Conservation (phyloP, 116 monocot species). For the Phalaenopsis hybrid region DNA sequence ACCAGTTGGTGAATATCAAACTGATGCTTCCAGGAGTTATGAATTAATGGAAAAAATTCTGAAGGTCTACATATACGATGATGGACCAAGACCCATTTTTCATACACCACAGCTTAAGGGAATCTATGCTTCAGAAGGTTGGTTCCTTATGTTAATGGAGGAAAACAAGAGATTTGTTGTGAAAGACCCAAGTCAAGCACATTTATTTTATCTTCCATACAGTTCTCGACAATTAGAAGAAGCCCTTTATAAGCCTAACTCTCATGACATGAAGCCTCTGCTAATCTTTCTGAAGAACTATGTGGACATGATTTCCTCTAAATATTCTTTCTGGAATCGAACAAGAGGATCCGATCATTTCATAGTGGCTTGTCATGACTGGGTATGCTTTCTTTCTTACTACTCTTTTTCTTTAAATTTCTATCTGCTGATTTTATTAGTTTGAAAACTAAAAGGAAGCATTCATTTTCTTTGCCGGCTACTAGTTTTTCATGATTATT, state of each 20-base stretch:
- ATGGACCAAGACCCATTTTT: constrained; percentile 27
- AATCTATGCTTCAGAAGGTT: constrained; percentile 41
- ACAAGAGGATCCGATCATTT: constrained; percentile 33
- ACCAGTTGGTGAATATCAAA: neutral
- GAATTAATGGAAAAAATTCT: constrained; percentile 41
- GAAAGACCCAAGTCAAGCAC: constrained; percentile 27
- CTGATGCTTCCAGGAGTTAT: constrained; percentile 26
- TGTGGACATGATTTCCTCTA: constrained; percentile 19
- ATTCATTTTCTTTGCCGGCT: neutral
- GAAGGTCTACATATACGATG: constrained; percentile 35
- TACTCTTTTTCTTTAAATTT: neutral
- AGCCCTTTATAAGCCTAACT: constrained; percentile 32
- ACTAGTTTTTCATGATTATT: neutral
- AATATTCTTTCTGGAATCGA: constrained; percentile 36
- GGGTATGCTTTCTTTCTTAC: constrained; percentile 15
- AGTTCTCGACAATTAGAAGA: constrained; percentile 29
- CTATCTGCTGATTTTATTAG: neutral
- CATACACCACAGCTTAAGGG: constrained; percentile 33
- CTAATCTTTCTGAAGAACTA: constrained; percentile 32
- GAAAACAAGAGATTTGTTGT: constrained; percentile 16
- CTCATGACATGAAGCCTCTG: constrained; percentile 30
- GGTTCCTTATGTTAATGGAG: constrained; percentile 39
- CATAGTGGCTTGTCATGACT: constrained; percentile 42
- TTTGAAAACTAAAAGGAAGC: neutral
- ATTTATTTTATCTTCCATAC: constrained; percentile 53